phyloP scores from a whole-genome alignment of 2,329 filamentous ascomycete species.

The Orbilia javanica region DNA sequence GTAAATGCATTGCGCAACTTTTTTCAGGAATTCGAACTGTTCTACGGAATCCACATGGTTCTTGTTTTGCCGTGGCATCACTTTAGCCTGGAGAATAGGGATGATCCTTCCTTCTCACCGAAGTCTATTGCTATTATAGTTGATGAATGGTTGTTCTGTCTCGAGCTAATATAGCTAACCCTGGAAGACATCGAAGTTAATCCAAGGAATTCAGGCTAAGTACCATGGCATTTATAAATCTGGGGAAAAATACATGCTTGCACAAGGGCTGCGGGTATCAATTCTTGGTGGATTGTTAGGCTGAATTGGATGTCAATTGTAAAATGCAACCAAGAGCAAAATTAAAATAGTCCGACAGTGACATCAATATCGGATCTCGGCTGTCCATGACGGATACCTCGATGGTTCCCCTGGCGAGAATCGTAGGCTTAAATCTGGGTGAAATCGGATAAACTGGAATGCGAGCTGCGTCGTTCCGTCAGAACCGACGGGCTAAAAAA shows the following conservation, averaged over 20 bases:
- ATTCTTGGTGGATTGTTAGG: conserved; percentile 17
- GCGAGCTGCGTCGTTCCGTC: conserved; percentile 22
- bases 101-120: conserved; percentile 45
- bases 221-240: conserved; percentile 40
- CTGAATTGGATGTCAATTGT: conserved; percentile 25
- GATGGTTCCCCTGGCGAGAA: not conserved
- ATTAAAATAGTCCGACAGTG: conserved; percentile 16
- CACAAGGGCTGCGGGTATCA: conserved; percentile 16
- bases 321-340: not conserved
- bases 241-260: conserved; percentile 35
- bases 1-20: conserved; percentile 12
- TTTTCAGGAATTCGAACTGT: not conserved
- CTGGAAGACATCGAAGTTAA: conserved; percentile 5
- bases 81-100: conserved; percentile 44
- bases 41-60: not conserved
- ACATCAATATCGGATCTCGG: conserved; percentile 24
- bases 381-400: conserved; percentile 21
- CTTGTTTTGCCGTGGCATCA: conserved; percentile 43
- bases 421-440: conserved; percentile 30
- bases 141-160: not conserved
- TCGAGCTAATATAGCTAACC: conserved; percentile 21
- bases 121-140: conserved; percentile 9
- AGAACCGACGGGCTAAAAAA: conserved; percentile 16
- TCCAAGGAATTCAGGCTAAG: conserved; percentile 47
- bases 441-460: conserved; percentile 49